These are phyloP conservation scores for Kalmanozyma brasiliensis DNA, from an alignment of 1,284 basidiomycete species.

Conservation along the genomic window DNA sequence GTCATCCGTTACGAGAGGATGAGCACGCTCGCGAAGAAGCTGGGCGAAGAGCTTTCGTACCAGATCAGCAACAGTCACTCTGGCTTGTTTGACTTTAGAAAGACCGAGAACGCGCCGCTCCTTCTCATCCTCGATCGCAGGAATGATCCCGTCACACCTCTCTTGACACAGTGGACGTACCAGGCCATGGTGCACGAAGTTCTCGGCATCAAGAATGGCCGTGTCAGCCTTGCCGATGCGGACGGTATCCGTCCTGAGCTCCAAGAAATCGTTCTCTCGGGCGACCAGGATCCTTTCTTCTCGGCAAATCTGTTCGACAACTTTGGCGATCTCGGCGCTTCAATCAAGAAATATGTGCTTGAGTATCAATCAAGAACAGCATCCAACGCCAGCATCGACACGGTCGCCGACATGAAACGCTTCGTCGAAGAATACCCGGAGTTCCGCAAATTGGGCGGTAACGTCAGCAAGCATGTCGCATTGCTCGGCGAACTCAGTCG, in stretches of 20 bases:
- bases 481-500: constrained; percentile 94
- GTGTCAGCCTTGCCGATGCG: constrained; percentile 85
- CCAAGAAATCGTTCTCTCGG: constrained; percentile 91
- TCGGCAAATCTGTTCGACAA: constrained; percentile 89
- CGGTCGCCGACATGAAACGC: constrained; percentile 78
- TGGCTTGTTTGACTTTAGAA: constrained; percentile 71
- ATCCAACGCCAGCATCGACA: constrained; percentile 86
- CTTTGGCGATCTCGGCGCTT: constrained; percentile 94
- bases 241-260: constrained; percentile 88
- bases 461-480: constrained; percentile 98
- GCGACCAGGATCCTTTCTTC: constrained; percentile 93
- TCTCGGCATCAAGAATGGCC: constrained; percentile 90
- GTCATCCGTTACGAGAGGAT: constrained; percentile 93
- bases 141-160: constrained; percentile 96
- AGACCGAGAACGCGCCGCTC: constrained; percentile 71
- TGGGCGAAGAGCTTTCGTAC: constrained; percentile 82
- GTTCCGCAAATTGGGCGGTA: constrained; percentile 93
- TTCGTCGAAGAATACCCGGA: constrained; percentile 99
- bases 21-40: constrained; percentile 87
- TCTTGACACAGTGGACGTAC: constrained; percentile 99
- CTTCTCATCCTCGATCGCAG: constrained; percentile 79
- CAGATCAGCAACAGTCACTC: constrained; percentile 68
- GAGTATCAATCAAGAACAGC: constrained; percentile 85
- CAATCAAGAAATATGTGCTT: constrained; percentile 91
- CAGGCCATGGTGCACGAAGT: constrained; percentile 99